phyloP scores from a whole-genome alignment of 306 rosid species.

The Lupinus albus region DNA sequence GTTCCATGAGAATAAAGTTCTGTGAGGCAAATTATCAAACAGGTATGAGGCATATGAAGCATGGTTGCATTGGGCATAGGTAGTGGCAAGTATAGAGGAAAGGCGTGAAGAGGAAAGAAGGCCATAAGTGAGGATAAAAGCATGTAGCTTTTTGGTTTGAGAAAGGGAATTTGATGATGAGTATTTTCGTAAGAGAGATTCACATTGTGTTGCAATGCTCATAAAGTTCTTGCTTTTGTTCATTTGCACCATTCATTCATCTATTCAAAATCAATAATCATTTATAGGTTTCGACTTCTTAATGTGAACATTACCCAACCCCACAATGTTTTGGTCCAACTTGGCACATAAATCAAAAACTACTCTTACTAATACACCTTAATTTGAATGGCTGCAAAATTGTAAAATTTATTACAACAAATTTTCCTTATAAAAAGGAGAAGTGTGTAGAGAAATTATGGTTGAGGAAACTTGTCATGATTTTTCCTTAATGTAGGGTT shows the following conservation, averaged over 20 bases:
- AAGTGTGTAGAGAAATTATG: too few species aligned
- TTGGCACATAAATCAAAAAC: too few species aligned
- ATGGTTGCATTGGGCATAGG: constrained; percentile 62
- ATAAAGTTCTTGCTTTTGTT: constrained; percentile 39
- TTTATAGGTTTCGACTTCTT: not conserved
- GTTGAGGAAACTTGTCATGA: too few species aligned
- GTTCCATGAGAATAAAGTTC: constrained; percentile 58
- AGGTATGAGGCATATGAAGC: constrained; percentile 59
- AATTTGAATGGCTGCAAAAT: too few species aligned
- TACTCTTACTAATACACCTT: too few species aligned
- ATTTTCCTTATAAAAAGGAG: too few species aligned
- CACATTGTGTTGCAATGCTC: constrained; percentile 33
- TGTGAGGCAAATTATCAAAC: constrained; percentile 59
- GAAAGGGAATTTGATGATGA: constrained; percentile 57
- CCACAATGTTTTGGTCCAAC: too few species aligned
- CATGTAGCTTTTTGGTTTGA: constrained; percentile 66
- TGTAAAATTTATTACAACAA: too few species aligned
- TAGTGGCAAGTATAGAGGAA: constrained; percentile 50
- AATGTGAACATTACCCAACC: not conserved
- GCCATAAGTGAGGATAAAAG: constrained; percentile 55
- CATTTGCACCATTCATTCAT: constrained; percentile 50
- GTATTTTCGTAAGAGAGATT: constrained; percentile 47
- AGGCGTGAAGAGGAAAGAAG: constrained; percentile 44
- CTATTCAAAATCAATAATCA: not conserved
- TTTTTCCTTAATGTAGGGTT: too few species aligned